Evolutionary conservation across 148 eudicot species (phyloP).

Genomic region (Spergularia bocconei): DNA sequence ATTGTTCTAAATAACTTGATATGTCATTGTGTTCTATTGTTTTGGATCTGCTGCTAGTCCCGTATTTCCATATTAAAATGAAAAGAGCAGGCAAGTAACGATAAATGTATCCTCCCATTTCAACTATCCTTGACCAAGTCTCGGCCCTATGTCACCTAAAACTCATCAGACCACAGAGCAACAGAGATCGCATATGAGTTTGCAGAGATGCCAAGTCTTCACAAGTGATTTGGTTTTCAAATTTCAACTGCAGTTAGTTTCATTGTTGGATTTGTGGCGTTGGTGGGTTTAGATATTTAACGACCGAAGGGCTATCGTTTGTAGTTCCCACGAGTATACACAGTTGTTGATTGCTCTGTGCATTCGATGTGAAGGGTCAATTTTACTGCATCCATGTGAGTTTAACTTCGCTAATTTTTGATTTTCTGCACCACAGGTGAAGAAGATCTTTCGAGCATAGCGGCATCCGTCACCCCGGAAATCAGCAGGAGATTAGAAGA

Average conservation of each 20-base stretch:
- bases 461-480: not conserved
- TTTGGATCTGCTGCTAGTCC: not conserved
- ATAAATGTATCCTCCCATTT: no score
- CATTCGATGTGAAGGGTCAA: not conserved
- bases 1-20: not conserved
- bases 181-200: no score
- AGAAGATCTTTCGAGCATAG: constrained; percentile 40
- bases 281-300: not conserved
- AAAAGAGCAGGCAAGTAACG: not conserved
- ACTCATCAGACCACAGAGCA: no score
- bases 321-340: not conserved
- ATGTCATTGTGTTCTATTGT: not conserved
- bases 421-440: constrained; percentile 45
- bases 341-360: not conserved
- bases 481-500: not conserved
- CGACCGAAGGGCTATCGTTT: no score
- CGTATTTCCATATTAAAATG: not conserved
- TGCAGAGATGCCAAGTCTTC: no score
- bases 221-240: no score
- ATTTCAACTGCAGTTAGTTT: no score
- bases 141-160: no score
- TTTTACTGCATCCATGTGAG: not conserved
- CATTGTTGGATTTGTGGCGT: not conserved
- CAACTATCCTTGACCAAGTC: no score
- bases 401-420: not conserved